phyloP scores from a whole-genome alignment of 768 basidiomycete species.

The Boletus vermiculosoides region DNA sequence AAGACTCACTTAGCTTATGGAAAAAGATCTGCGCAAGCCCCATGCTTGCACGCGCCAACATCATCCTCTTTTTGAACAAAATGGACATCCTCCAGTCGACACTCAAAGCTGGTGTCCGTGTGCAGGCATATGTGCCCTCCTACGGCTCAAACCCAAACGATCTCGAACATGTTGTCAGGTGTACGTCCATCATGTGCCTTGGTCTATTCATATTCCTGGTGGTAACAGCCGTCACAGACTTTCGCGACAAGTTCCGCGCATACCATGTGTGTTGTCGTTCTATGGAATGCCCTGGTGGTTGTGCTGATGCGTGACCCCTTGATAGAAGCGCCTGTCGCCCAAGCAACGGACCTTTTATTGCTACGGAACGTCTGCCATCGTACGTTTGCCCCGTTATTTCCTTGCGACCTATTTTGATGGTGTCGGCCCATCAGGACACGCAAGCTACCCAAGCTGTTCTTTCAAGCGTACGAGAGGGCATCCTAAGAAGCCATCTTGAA shows the following conservation, averaged over 20 bases:
- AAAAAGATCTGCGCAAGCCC: constrained; percentile 64
- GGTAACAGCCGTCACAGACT: constrained; percentile 42
- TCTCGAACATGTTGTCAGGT: constrained; percentile 56
- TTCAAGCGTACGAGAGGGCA: constrained; percentile 43
- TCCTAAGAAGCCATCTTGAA: constrained; percentile 33
- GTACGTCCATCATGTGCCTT: constrained; percentile 37
- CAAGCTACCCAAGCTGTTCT: constrained; percentile 38
- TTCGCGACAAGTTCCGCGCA: constrained; percentile 63
- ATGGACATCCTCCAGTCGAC: constrained; percentile 60
- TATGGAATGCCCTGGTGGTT: background rate
- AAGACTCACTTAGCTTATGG: constrained; percentile 76
- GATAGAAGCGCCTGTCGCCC: constrained; percentile 56
- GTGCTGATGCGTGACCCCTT: constrained; percentile 1
- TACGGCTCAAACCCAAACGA: constrained; percentile 62
- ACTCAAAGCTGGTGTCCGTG: constrained; percentile 52
- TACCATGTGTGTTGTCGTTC: constrained; percentile 50
- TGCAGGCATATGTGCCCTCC: constrained; percentile 60
- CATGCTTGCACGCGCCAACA: constrained; percentile 56
- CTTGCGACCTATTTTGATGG: background rate
- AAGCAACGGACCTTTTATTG: constrained; percentile 59
- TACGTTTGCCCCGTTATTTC: constrained; percentile 32
- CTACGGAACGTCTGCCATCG: constrained; percentile 70
- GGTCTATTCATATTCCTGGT: background rate
- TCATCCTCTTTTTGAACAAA: constrained; percentile 82
- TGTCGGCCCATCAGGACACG: constrained; percentile 33